Conservation (phyloP, 2,329 filamentous ascomycete species). For the Penicillium sp. region DNA sequence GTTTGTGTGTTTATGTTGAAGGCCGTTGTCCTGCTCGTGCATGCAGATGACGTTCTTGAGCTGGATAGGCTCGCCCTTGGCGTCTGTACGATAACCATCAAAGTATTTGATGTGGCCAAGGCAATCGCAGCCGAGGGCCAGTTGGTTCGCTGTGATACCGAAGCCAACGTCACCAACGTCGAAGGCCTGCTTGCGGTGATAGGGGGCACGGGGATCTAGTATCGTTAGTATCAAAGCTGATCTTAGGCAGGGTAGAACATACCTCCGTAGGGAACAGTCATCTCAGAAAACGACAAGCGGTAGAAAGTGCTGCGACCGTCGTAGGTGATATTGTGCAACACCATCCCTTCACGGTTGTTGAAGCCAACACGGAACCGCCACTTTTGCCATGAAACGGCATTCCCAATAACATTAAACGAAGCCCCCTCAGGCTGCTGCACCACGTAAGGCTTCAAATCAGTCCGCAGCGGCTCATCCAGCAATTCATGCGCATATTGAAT, state of each 20-base stretch:
- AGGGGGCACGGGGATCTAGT: constrained; percentile 60
- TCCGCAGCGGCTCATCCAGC: constrained; percentile 61
- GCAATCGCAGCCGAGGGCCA: constrained; percentile 67
- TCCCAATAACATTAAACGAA: constrained; percentile 57
- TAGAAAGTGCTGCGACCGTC: constrained; percentile 62
- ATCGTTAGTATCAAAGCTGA: not conserved
- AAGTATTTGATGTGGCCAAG: constrained; percentile 67
- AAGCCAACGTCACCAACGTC: constrained; percentile 65
- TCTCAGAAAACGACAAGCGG: constrained; percentile 62
- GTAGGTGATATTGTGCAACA: constrained; percentile 64
- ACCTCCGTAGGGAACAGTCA: constrained; percentile 52
- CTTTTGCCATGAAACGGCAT: constrained; percentile 61
- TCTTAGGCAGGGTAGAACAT: constrained; percentile 6
- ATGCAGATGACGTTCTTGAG: constrained; percentile 65
- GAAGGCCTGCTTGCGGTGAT: constrained; percentile 66
- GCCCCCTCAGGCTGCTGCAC: constrained; percentile 62
- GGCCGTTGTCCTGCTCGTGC: constrained; percentile 67
- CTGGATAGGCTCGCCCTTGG: constrained; percentile 54
- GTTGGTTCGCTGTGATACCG: constrained; percentile 64
- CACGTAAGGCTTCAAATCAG: constrained; percentile 61
- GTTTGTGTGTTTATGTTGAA: constrained; percentile 70
- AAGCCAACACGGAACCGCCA: constrained; percentile 60
- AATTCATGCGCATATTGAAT: constrained; percentile 59
- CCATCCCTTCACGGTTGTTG: constrained; percentile 62
- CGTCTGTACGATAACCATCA: constrained; percentile 54